Conservation (phyloP, 163 green algal species). For the Prototheca wickerhamii region DNA sequence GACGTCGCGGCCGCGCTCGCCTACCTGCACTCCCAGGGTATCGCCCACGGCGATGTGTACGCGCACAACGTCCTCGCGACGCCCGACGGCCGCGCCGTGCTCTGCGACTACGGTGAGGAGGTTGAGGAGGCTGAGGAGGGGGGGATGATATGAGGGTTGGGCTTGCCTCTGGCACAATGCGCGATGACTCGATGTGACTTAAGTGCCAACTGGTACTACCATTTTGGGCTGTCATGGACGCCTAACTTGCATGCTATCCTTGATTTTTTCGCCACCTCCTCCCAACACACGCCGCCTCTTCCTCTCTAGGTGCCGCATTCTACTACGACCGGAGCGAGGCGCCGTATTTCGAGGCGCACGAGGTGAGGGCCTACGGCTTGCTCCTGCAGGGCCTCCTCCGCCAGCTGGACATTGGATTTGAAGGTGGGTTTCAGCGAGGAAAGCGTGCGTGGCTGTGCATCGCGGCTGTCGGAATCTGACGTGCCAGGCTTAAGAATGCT, state of each 20-base stretch:
- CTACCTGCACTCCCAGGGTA: slow-evolving; percentile 38
- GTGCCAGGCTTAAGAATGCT: too few relatives aligned
- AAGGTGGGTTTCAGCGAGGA: slow-evolving; percentile 2
- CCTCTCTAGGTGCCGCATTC: slow-evolving; percentile 31
- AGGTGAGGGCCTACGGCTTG: slow-evolving; percentile 51
- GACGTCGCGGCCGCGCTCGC: slow-evolving; percentile 34
- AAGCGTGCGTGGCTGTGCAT: background rate
- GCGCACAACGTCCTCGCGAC: slow-evolving; percentile 56
- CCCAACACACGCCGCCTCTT: too few relatives aligned
- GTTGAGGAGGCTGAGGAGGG: background rate
- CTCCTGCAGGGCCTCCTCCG: slow-evolving; percentile 33
- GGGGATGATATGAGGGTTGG: background rate
- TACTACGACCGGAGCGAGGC: slow-evolving; percentile 7
- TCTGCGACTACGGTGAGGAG: slow-evolving; percentile 49
- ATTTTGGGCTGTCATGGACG: too few relatives aligned
- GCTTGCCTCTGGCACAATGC: too few relatives aligned
- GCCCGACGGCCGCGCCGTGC: slow-evolving; percentile 21
- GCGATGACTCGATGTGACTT: too few relatives aligned
- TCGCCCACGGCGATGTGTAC: slow-evolving; percentile 61
- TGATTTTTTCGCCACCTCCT: too few relatives aligned
- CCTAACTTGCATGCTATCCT: too few relatives aligned
- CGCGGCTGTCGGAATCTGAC: background rate
- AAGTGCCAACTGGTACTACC: too few relatives aligned
- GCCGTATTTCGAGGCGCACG: slow-evolving; percentile 34
- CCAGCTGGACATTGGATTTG: slow-evolving; percentile 21